Evolutionary conservation across 106 monocot species (phyloP).

Genomic region (Hemerocallis citrina): DNA sequence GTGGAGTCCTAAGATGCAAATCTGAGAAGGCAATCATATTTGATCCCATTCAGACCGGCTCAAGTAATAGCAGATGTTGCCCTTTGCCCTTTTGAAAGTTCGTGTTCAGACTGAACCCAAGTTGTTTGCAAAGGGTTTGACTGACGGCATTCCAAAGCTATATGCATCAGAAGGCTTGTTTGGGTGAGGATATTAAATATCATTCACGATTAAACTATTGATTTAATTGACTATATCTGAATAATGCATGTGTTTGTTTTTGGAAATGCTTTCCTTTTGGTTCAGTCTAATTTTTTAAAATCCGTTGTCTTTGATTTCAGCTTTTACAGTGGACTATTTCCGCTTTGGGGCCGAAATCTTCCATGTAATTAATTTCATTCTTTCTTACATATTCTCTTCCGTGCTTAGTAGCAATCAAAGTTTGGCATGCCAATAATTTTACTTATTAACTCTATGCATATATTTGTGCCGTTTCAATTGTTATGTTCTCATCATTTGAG

Average conservation of each 20-base stretch:
- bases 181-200: slow-evolving; percentile 41
- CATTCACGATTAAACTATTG: not conserved
- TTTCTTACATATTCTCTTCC: not conserved
- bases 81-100: slow-evolving; percentile 93
- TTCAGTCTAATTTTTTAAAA: not conserved
- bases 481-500: slow-evolving; percentile 95
- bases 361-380: slow-evolving; percentile 53
- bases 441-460: not conserved
- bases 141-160: slow-evolving; percentile 81
- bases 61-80: slow-evolving; percentile 89
- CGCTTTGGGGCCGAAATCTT: slow-evolving; percentile 93
- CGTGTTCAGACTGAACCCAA: slow-evolving; percentile 83
- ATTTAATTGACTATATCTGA: not conserved
- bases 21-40: too few relatives aligned
- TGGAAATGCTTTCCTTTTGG: not conserved
- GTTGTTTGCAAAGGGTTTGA: slow-evolving; percentile 76
- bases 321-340: slow-evolving; percentile 80
- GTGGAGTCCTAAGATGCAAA: too few relatives aligned
- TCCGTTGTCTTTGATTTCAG: slow-evolving; percentile 26
- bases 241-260: too few relatives aligned
- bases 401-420: not conserved
- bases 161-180: slow-evolving; percentile 73
- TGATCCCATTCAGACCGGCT: too few relatives aligned
- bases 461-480: slow-evolving; percentile 60
- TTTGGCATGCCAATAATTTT: not conserved